phyloP scores from a whole-genome alignment of 2,329 filamentous ascomycete species.

The Gliomastix tumulicola region DNA sequence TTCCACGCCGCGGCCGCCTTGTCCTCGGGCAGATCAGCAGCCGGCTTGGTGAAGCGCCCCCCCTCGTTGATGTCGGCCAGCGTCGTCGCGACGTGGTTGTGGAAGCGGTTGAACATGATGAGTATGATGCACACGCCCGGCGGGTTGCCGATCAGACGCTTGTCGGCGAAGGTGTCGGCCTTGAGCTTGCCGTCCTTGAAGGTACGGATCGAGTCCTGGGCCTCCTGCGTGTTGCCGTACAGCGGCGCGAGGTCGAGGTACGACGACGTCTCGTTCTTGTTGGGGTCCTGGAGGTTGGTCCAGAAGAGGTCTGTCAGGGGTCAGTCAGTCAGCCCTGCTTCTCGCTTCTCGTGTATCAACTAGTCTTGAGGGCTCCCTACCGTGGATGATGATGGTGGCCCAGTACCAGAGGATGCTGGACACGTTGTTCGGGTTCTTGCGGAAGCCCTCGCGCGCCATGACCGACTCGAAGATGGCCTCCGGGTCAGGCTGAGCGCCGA shows the following conservation, averaged over 20 bases:
- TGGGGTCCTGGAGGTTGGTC: conserved; percentile 55
- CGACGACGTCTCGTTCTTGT: conserved; percentile 59
- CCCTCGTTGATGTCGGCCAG: conserved; percentile 82
- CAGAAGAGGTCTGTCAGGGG: conserved; percentile 54
- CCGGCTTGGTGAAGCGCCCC: conserved; percentile 65
- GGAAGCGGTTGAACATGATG: conserved; percentile 78
- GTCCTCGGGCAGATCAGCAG: conserved; percentile 38
- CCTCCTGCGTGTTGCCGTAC: conserved; percentile 61
- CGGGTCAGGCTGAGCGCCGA: conserved; percentile 62
- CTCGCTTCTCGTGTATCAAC: neutral
- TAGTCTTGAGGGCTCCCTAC: conserved; percentile 23
- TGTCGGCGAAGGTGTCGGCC: conserved; percentile 65
- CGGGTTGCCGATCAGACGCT: conserved; percentile 62
- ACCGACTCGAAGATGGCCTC: conserved; percentile 54
- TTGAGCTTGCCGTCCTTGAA: conserved; percentile 68
- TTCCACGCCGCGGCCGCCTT: conserved; percentile 46
- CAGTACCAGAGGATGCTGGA: conserved; percentile 67
- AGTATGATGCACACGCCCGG: conserved; percentile 65
- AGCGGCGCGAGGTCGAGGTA: conserved; percentile 67
- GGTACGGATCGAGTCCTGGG: conserved; percentile 61
- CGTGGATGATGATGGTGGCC: conserved; percentile 68
- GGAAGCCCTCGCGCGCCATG: conserved; percentile 44
- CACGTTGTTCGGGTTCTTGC: conserved; percentile 62
- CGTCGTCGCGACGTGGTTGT: conserved; percentile 78
- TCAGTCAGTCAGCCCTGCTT: neutral